Evolutionary conservation across 192 early-diverging fungal genomes (phyloP).

Genomic region (Linnemannia exigua): DNA sequence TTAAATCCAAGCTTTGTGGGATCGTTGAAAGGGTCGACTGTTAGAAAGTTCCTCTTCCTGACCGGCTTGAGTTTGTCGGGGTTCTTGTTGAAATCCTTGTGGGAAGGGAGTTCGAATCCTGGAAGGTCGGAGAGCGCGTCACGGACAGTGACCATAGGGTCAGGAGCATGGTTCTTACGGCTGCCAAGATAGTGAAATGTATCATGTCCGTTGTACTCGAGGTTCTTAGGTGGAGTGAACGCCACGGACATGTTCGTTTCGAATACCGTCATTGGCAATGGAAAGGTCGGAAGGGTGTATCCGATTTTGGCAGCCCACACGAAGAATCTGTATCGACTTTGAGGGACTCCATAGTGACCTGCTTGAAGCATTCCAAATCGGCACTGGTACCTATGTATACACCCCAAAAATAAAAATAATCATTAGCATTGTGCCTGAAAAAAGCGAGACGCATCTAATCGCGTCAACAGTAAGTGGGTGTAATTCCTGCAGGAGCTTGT

Average conservation of each 20-base stretch:
- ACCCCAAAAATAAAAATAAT: conserved; percentile 12
- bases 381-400: conserved; percentile 64
- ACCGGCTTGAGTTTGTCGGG: conserved; percentile 36
- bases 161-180: conserved; percentile 66
- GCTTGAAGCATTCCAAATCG: conserved; percentile 76
- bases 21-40: conserved; percentile 8
- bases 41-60: conserved; percentile 17
- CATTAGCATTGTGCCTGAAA: too few relatives aligned
- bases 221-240: conserved; percentile 61
- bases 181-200: conserved; percentile 60
- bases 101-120: conserved; percentile 74
- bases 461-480: background rate
- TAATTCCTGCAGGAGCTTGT: background rate
- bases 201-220: background rate
- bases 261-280: conserved; percentile 69
- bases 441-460: background rate
- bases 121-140: conserved; percentile 80
- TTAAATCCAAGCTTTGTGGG: background rate
- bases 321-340: conserved; percentile 76
- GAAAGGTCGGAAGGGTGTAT: conserved; percentile 67
- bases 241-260: conserved; percentile 51
- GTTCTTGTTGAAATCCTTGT: conserved; percentile 60
- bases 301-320: conserved; percentile 74
- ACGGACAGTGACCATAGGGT: conserved; percentile 68
- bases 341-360: conserved; percentile 73